Percentiles rank a stretch among this genome's conserved stretches.
Evolutionary conservation across 345 rosid genomes (phyloP).

Genomic region (Eucalyptus cloeziana): DNA sequence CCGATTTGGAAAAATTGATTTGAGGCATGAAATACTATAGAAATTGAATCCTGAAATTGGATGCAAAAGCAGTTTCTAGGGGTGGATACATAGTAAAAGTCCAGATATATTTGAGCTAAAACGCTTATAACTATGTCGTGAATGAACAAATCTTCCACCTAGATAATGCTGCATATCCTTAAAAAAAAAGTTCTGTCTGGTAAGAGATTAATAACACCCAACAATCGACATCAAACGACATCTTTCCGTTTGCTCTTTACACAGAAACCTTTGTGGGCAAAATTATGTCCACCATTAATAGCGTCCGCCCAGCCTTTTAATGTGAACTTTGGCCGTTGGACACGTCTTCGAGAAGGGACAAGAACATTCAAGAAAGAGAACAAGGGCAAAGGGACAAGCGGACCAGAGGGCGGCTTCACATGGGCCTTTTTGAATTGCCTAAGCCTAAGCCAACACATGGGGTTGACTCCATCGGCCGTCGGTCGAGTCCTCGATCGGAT

Average conservation of each 20-base stretch:
- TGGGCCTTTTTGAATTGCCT: background rate
- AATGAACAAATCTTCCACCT: background rate
- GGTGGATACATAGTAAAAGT: background rate
- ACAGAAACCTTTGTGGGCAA: background rate
- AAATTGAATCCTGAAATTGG: background rate
- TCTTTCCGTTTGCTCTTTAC: background rate
- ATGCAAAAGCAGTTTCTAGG: background rate
- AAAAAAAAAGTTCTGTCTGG: background rate
- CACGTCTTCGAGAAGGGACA: background rate
- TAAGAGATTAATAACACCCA: background rate
- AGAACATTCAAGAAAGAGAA: background rate
- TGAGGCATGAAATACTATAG: background rate
- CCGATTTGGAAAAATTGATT: background rate
- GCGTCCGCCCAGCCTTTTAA: background rate
- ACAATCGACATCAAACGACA: background rate
- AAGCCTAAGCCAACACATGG: background rate
- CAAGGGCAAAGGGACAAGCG: background rate
- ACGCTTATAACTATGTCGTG: background rate
- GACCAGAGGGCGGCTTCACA: background rate
- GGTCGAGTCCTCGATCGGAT: background rate
- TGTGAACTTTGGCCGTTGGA: background rate
- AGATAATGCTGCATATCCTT: background rate
- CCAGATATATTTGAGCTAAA: background rate
- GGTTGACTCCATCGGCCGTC: background rate
- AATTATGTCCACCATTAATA: background rate